These are phyloP conservation scores for Neoscytalidium dimidiatum DNA, from an alignment of 2,329 filamentous ascomycete genomes.

Conservation along the genomic window DNA sequence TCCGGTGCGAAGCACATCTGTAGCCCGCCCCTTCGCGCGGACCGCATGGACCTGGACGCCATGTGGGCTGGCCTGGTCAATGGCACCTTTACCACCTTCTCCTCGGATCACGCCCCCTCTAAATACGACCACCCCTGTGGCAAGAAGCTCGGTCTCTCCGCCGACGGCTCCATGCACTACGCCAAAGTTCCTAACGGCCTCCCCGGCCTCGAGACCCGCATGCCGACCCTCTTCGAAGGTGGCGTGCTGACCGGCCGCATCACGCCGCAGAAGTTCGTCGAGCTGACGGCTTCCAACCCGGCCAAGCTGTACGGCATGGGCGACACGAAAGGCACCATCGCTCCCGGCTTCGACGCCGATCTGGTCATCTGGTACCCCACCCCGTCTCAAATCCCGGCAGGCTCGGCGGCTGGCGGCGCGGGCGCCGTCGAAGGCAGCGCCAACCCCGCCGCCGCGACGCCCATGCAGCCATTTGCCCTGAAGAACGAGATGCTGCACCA, in stretches of 20 bases:
- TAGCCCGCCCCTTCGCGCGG: slow-evolving; percentile 35
- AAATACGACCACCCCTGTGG: slow-evolving; percentile 40
- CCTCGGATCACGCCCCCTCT: slow-evolving; percentile 41
- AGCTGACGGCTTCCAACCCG: slow-evolving; percentile 46
- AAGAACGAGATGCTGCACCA: slow-evolving; percentile 61
- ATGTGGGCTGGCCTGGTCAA: slow-evolving; percentile 38
- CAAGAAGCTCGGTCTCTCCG: slow-evolving; percentile 39
- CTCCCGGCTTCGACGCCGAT: slow-evolving; percentile 58
- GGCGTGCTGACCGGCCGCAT: slow-evolving; percentile 25
- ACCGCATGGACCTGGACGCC: slow-evolving; percentile 33
- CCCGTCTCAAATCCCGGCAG: slow-evolving; percentile 41
- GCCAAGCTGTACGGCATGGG: slow-evolving; percentile 58
- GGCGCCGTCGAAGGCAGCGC: slow-evolving; percentile 47
- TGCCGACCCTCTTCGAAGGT: slow-evolving; percentile 43
- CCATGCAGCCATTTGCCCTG: slow-evolving; percentile 45
- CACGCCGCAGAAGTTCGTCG: slow-evolving; percentile 43
- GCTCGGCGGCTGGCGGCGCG: slow-evolving; percentile 29
- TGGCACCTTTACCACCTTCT: slow-evolving; percentile 37
- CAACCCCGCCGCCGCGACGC: slow-evolving; percentile 41
- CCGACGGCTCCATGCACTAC: slow-evolving; percentile 39
- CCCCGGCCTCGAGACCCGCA: slow-evolving; percentile 45
- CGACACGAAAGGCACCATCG: slow-evolving; percentile 51
- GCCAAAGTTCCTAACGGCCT: slow-evolving; percentile 47
- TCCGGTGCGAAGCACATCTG: slow-evolving; percentile 39
- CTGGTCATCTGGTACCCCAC: slow-evolving; percentile 59